A percentile compares a stretch with the other conserved stretches of the same genome.
phyloP scores from a whole-genome alignment of 208 protist species.

The Leishmania mexicana region DNA sequence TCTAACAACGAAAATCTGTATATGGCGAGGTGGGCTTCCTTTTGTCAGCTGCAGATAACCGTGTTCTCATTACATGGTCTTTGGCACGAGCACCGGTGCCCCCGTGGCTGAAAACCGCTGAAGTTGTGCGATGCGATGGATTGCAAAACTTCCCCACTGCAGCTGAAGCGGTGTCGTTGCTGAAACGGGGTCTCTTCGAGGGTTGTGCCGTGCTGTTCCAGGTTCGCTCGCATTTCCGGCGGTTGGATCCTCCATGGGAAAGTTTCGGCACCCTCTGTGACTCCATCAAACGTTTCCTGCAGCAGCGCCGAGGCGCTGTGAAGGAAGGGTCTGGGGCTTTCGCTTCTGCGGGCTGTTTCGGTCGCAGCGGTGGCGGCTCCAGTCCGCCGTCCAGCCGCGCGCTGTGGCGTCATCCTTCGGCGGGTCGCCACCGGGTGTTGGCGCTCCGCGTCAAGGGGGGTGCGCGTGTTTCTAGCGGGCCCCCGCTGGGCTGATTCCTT shows the following conservation, averaged over 20 bases:
- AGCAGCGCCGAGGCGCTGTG: conserved; percentile 11
- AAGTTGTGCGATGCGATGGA: background rate
- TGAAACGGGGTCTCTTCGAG: conserved; percentile 14
- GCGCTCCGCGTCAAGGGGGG: background rate
- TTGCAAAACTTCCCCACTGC: conserved; percentile 7
- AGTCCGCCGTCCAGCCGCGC: conserved; percentile 1
- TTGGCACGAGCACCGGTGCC: background rate
- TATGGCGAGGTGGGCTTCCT: too few relatives aligned
- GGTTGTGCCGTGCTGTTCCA: conserved; percentile 1
- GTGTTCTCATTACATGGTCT: background rate
- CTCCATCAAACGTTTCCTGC: conserved; percentile 12
- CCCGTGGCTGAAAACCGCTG: background rate
- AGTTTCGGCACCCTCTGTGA: background rate
- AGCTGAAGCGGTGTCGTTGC: conserved; percentile 8
- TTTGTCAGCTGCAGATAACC: background rate
- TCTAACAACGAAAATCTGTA: background rate
- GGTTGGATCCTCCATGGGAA: background rate
- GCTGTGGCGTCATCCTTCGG: background rate
- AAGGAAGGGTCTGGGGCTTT: conserved; percentile 7
- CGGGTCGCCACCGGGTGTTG: background rate
- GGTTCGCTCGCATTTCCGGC: conserved; percentile 2
- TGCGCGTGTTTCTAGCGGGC: background rate
- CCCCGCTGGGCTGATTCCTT: too few relatives aligned
- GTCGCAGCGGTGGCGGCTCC: background rate
- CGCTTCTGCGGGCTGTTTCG: background rate